Evolutionary conservation across 345 rosid species (phyloP), one percentile per base, ranked within the genome.

Genomic region (Sapria himalayana): DNA sequence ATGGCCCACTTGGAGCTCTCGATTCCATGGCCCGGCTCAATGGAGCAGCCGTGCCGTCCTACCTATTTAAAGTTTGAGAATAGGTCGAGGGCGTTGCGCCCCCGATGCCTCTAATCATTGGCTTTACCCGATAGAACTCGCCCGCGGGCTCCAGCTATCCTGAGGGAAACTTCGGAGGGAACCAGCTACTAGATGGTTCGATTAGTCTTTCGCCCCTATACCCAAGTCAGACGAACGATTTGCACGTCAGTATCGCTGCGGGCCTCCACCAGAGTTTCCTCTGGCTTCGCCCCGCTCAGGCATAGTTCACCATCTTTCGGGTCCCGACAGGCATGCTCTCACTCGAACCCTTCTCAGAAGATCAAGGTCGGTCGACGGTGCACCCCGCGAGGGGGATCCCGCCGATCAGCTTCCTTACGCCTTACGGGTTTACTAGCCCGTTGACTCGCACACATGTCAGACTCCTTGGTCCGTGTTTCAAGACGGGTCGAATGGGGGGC

Each of bases 201-300:
- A 65, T 69, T 69, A 69, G 69, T 69, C 69, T 65, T 69, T 69
- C 69, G 59, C 76, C 72, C 65, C 63, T 69, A 69, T 69, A 64
- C 65, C 69, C 64, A 63, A 63, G 70, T 63, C 64, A 50, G 55
- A 63, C 53, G 57, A 69, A 54, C 45, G 62, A 64, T 69, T 69
- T 69, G 65, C 65, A 61, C 49, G 51, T 50, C 62, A 43, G 58
- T 61, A 61, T 59, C 65, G 50, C 34, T 63, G 63, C 47, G 49
- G 56, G 62, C 62, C 63, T 45, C 52, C 48, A 54, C 48, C 43
- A 54, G 49, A 51, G 56, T 36, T 51, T 51, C 49, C 56, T 51
- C 49, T 51, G 33, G 56, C 56, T 37, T 36, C 50, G 43, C 56
- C 37, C 44, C 49, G 50, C 50, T 52, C 50, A 43, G 56, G 55